phyloP scores from a whole-genome alignment of 768 basidiomycete genomes.

The Psilocybe tampanensis region DNA sequence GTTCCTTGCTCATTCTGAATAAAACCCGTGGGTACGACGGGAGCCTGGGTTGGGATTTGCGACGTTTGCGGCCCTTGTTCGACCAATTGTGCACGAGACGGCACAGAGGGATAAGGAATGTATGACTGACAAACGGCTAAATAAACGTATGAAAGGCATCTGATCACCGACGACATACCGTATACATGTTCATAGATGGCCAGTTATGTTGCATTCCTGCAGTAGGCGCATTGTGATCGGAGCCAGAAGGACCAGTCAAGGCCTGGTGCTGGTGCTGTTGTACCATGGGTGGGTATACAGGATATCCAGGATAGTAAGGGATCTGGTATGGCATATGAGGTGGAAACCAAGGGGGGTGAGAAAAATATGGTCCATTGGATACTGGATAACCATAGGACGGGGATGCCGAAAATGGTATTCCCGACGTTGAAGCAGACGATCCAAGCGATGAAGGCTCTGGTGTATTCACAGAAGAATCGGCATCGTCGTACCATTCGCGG shows the following conservation, averaged over 20 bases:
- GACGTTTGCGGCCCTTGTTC: constrained; percentile 29
- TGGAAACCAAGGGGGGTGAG: constrained; percentile 53
- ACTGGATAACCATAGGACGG: constrained; percentile 37
- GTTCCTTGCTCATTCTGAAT: constrained; percentile 74
- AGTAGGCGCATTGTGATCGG: constrained; percentile 39
- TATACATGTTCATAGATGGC: constrained; percentile 44
- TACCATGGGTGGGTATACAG: constrained; percentile 42
- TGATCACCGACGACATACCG: constrained; percentile 36
- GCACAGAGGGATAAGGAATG: constrained; percentile 48
- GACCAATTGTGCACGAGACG: constrained; percentile 32
- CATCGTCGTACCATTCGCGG: constrained; percentile 48
- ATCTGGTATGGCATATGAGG: constrained; percentile 53
- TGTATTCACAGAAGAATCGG: constrained; percentile 37
- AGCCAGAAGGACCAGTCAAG: constrained; percentile 35
- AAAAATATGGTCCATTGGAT: constrained; percentile 47
- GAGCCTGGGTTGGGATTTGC: constrained; percentile 43
- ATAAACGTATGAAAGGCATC: not conserved
- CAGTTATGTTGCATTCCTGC: constrained; percentile 35
- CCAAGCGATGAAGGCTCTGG: constrained; percentile 37
- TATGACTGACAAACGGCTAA: constrained; percentile 39
- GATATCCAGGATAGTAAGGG: constrained; percentile 49
- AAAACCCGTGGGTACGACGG: constrained; percentile 67
- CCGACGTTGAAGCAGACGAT: constrained; percentile 29
- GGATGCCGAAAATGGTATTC: constrained; percentile 16
- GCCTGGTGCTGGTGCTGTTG: constrained; percentile 26